Percentiles rank a stretch among this genome's conserved stretches.
Conservation (phyloP, 1,284 basidiomycete genomes). For the Wolfiporia cocos region DNA sequence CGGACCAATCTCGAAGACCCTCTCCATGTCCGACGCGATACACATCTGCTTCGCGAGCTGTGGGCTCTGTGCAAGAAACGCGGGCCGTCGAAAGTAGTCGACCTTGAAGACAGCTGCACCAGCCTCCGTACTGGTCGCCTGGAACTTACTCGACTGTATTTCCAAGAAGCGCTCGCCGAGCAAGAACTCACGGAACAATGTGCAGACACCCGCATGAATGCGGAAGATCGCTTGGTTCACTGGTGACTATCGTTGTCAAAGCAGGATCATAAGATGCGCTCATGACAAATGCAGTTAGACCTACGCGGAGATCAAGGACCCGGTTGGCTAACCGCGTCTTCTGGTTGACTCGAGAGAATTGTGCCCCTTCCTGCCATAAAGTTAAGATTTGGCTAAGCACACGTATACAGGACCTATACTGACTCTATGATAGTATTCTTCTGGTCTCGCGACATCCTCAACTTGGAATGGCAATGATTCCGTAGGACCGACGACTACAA, state of each 20-base stretch:
- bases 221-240: conserved; percentile 69
- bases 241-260: conserved; percentile 43
- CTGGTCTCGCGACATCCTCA: conserved; percentile 35
- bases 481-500: conserved; percentile 46
- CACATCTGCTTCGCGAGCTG: conserved; percentile 76
- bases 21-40: conserved; percentile 66
- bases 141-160: conserved; percentile 69
- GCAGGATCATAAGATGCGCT: too few species aligned
- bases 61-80: conserved; percentile 67
- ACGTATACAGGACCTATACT: too few species aligned
- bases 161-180: conserved; percentile 51
- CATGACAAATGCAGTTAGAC: conserved; percentile 3
- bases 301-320: conserved; percentile 54
- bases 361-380: conserved; percentile 28
- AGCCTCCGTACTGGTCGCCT: conserved; percentile 65
- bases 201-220: conserved; percentile 56
- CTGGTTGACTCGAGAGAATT: conserved; percentile 39
- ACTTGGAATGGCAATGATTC: conserved; percentile 27
- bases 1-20: conserved; percentile 68
- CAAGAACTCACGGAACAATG: conserved; percentile 59
- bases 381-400: too few species aligned
- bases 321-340: conserved; percentile 65
- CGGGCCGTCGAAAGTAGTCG: conserved; percentile 59
- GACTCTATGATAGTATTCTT: conserved; percentile 14
- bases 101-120: conserved; percentile 72